A percentile compares a stretch with the other conserved stretches of the same genome.
Conservation (phyloP, 139 green algal genomes). For the Auxenochlorella pyrenoidosa region DNA sequence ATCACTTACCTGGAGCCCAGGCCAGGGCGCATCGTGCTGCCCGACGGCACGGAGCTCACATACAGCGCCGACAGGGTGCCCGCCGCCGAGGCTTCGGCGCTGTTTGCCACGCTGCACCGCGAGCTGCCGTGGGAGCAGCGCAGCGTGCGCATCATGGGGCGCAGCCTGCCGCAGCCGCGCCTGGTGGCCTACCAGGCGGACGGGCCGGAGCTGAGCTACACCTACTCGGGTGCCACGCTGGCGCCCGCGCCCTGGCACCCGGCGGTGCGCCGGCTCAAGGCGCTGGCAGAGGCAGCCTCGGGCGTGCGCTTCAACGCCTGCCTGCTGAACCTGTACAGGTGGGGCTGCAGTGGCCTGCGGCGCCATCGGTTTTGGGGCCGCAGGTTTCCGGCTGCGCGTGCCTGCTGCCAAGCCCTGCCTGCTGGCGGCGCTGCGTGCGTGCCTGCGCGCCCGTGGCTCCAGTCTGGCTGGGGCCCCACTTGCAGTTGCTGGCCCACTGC, state of each 20-base stretch:
- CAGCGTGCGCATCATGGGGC: slow-evolving; percentile 51
- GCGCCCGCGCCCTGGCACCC: slow-evolving; percentile 38
- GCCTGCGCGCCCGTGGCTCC: too few species aligned
- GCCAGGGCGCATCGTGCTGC: neutral
- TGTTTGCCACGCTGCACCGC: slow-evolving; percentile 10
- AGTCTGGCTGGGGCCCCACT: too few species aligned
- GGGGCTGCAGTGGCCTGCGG: neutral
- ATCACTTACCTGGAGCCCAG: neutral
- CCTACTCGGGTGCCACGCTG: slow-evolving; percentile 59
- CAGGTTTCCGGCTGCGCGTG: neutral
- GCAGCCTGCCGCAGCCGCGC: slow-evolving; percentile 63
- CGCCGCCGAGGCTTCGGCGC: neutral
- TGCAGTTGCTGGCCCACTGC: neutral
- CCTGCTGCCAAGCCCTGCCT: neutral
- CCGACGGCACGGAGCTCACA: neutral
- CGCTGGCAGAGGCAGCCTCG: neutral
- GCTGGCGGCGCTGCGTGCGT: neutral
- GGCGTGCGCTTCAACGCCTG: slow-evolving; percentile 59
- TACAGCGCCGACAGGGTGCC: neutral
- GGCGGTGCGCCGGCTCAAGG: slow-evolving; percentile 40
- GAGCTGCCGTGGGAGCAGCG: slow-evolving; percentile 55
- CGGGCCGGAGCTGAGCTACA: slow-evolving; percentile 55
- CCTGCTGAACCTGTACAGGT: slow-evolving; percentile 67
- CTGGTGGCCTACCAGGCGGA: slow-evolving; percentile 70
- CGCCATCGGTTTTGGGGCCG: too few species aligned